phyloP scores from a whole-genome alignment of 805 yeast species.

The Saccharomycopsis oosterbeekiorum region DNA sequence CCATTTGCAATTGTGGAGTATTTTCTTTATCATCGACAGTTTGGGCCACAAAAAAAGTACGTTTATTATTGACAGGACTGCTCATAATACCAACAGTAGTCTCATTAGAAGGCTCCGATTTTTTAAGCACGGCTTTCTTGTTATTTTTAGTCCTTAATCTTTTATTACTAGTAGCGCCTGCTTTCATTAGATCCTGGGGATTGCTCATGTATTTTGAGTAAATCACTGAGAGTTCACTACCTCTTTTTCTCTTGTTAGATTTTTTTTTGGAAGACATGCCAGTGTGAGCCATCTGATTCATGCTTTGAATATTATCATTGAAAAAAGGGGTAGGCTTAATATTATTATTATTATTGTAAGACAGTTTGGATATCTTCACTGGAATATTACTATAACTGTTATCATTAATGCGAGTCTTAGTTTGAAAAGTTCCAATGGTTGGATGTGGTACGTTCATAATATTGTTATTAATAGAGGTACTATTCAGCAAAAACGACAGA shows the following conservation, averaged over 20 bases:
- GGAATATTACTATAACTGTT: background rate
- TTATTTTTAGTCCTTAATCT: background rate
- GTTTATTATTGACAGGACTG: background rate
- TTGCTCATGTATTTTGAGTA: background rate
- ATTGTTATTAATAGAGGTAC: background rate
- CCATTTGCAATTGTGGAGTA: background rate
- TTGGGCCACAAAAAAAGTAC: background rate
- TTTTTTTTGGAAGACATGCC: background rate
- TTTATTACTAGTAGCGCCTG: background rate
- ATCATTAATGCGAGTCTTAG: background rate
- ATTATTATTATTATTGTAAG: background rate
- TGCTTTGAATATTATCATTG: background rate
- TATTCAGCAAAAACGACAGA: background rate
- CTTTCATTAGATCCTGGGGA: background rate
- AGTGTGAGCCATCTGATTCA: background rate
- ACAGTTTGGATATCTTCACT: background rate
- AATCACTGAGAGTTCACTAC: background rate
- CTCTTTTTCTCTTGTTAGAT: background rate
- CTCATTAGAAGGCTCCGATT: background rate
- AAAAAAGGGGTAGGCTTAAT: background rate
- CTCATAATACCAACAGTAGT: background rate
- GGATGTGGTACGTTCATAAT: background rate
- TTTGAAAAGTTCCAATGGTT: background rate
- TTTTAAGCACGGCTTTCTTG: background rate
- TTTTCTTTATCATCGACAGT: background rate